A percentile compares a stretch with the other conserved stretches of the same genome.
These are phyloP conservation scores for Teunomyces lycoperdinae DNA, from an alignment of 805 yeast species.

Conservation along the genomic window DNA sequence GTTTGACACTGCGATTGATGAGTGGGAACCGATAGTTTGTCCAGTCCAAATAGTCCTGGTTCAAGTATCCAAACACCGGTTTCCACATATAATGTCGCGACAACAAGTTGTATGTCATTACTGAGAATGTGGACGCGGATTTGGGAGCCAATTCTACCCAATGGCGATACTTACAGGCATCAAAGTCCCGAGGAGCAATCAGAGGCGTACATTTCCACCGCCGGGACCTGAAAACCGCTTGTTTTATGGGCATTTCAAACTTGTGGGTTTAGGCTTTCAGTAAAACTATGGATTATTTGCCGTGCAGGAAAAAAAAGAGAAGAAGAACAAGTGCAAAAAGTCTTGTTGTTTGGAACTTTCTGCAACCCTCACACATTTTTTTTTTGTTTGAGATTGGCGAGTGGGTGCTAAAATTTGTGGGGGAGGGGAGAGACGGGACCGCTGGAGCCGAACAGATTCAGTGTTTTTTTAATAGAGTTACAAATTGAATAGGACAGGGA, in stretches of 20 bases:
- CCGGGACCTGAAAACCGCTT: background rate
- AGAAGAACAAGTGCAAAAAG: no score
- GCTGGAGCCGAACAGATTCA: no score
- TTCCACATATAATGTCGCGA: constrained; percentile 61
- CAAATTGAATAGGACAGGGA: no score
- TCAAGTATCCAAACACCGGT: constrained; percentile 51
- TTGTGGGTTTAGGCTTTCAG: background rate
- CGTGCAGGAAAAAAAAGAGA: no score
- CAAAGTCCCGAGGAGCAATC: constrained; percentile 11
- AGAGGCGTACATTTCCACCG: background rate
- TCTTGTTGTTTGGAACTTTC: no score
- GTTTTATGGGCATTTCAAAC: no score
- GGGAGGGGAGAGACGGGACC: no score
- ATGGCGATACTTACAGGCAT: constrained; percentile 20
- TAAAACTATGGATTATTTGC: no score
- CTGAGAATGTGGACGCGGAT: constrained; percentile 12
- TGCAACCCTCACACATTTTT: no score
- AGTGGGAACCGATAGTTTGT: constrained; percentile 40
- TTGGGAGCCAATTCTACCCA: constrained; percentile 17
- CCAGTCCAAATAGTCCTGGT: constrained; percentile 48
- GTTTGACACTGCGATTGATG: constrained; percentile 21
- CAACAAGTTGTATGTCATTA: constrained; percentile 46
- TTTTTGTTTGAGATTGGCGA: no score
- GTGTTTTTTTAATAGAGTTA: no score
- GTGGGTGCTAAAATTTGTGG: no score